phyloP scores from a whole-genome alignment of 805 yeast species.

The Jamesozyma rosinii region DNA sequence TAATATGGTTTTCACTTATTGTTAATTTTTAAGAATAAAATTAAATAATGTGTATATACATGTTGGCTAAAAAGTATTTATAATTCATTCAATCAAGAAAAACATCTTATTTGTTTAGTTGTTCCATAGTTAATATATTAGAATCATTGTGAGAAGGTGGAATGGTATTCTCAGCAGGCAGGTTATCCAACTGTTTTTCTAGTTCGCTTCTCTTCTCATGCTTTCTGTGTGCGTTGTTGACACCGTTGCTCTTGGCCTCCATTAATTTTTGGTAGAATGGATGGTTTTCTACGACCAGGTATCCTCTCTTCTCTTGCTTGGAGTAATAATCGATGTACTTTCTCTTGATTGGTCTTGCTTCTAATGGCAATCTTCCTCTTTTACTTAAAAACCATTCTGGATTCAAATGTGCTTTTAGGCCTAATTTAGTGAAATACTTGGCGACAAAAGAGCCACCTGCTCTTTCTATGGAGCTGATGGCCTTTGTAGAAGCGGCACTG shows the following conservation, averaged over 20 bases:
- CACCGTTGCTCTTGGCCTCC: constrained; percentile 17
- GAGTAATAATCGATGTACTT: constrained; percentile 75
- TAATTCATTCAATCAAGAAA: too few relatives aligned
- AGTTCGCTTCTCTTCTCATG: constrained; percentile 28
- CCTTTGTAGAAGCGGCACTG: constrained; percentile 65
- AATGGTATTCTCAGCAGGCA: constrained; percentile 27
- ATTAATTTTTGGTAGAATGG: constrained; percentile 20
- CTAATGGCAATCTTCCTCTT: constrained; percentile 73
- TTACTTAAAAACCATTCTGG: constrained; percentile 62
- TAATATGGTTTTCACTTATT: too few relatives aligned
- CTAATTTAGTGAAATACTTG: constrained; percentile 55
- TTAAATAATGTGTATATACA: too few relatives aligned
- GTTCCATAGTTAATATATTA: constrained; percentile 5
- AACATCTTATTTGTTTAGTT: constrained; percentile 3
- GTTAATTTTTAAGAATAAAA: too few relatives aligned
- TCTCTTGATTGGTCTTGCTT: constrained; percentile 76
- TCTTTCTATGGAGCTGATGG: constrained; percentile 62
- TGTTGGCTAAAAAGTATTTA: too few relatives aligned
- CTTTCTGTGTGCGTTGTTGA: constrained; percentile 13
- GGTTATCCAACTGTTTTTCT: constrained; percentile 27
- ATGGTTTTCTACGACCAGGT: constrained; percentile 40
- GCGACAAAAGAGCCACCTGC: constrained; percentile 71
- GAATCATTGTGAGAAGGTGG: constrained; percentile 1
- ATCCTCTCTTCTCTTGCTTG: constrained; percentile 65
- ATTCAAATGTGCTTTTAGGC: constrained; percentile 63